Base-by-base conservation (phyloP, 2,329 filamentous ascomycete genomes). In the Trichophyton rubrum region DNA sequence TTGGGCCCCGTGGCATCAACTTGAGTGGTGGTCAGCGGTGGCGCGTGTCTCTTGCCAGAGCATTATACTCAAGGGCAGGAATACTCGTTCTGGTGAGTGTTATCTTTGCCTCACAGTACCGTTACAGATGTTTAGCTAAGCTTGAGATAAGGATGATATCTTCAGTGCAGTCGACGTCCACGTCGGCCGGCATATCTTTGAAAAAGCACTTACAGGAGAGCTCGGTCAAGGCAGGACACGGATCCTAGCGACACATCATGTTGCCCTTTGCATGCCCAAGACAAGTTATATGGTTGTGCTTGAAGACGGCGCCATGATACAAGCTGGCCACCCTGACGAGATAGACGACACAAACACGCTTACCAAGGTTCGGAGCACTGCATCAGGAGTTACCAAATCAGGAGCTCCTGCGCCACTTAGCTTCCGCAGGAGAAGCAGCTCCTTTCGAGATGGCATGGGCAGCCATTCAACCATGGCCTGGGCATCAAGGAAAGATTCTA, bases 241-340 rank as follows among this genome's bases (percentile, higher is more conserved):
- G 0, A 75, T 87, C 27, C 73, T 87, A 15, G 83, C 84, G 17
- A 87, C 85, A 0, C 85, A 87, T 73, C 80, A 84, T 1, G 82
- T 79, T 0, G 86, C 91, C 63, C 75, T 96, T 8, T 88, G 90
- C 62, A n/a, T 55, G 47, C 30, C 45, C 1, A 51, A 60, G 9
- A 47, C 57, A 13, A 43, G 27, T 5, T 59, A 49, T n/a, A 43
- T 45, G 40, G 57, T 59, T 33, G 8, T 47, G 11, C 57, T 59
- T 59, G 57, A 35, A 41, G 43, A 59, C 33, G 24, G 24, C 51
- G n/a, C 4, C 5, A 59, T 49, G 41, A 13, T 17, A 27, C 9
- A 35, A 33, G 20, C 57, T 20, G 41, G 57, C 20, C 40, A 17
- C 8, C 57, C 57, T 30, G 57, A 35, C n/a, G 43, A 45, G 20